phyloP scores from a whole-genome alignment of 768 basidiomycete species.

The Boletellus ananas region DNA sequence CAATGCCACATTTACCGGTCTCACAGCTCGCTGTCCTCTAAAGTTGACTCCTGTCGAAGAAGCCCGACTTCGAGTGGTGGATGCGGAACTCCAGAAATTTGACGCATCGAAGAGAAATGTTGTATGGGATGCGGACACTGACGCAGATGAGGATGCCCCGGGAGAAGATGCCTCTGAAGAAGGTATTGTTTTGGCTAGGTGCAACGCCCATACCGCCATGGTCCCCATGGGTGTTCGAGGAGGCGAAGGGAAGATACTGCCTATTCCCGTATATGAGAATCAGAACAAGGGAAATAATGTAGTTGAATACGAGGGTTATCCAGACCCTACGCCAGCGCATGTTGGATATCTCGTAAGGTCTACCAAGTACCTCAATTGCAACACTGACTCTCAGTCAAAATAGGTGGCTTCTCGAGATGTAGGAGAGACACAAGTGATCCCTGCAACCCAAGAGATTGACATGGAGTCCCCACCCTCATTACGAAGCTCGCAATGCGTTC shows the following conservation, averaged over 20 bases:
- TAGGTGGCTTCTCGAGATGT: slow-evolving; percentile 27
- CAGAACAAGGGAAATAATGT: slow-evolving; percentile 2
- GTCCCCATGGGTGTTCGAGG: slow-evolving; percentile 58
- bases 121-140: slow-evolving; percentile 61
- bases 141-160: slow-evolving; percentile 55
- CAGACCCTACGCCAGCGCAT: slow-evolving; percentile 48
- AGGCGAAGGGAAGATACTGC: slow-evolving; percentile 51
- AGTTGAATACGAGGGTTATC: slow-evolving; percentile 45
- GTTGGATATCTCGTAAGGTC: slow-evolving; percentile 53
- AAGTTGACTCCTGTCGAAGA: slow-evolving; percentile 58
- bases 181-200: slow-evolving; percentile 25
- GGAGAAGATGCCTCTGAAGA: slow-evolving; percentile 44
- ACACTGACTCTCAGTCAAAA: slow-evolving; percentile 5
- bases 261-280: slow-evolving; percentile 31
- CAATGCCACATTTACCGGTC: slow-evolving; percentile 52
- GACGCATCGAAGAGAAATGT: slow-evolving; percentile 62
- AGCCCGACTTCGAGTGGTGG: slow-evolving; percentile 46
- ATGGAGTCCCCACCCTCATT: slow-evolving; percentile 24
- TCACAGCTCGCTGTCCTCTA: slow-evolving; percentile 30
- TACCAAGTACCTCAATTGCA: background rate
- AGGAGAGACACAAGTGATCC: slow-evolving; percentile 53
- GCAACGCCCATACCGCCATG: slow-evolving; percentile 13
- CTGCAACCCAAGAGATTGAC: slow-evolving; percentile 29
- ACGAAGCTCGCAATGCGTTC: slow-evolving; percentile 4
- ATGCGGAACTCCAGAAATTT: slow-evolving; percentile 55